A percentile compares a stretch with the other conserved stretches of the same genome.
Evolutionary conservation across 371 early-diverging fungal species (phyloP).

Genomic region (Syncephalastrum monosporum): DNA sequence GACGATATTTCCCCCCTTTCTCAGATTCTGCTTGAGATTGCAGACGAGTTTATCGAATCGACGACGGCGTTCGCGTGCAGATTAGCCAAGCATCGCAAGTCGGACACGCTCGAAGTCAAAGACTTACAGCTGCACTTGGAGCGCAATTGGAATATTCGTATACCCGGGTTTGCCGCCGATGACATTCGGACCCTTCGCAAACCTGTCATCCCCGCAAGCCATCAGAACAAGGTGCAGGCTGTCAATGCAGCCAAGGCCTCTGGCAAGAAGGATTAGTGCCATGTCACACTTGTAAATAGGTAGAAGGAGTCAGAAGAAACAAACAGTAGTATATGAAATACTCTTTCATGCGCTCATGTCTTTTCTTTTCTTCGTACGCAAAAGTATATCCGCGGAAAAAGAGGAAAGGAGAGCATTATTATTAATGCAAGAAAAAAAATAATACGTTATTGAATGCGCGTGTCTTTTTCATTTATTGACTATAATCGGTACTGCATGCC

Average conservation of each 20-base stretch:
- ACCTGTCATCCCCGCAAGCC: constrained; percentile 56
- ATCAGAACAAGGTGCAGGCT: constrained; percentile 70
- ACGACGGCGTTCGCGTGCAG: constrained; percentile 84
- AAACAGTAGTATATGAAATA: too few species aligned
- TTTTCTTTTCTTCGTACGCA: too few species aligned
- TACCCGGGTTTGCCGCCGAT: constrained; percentile 88
- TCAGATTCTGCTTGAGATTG: constrained; percentile 82
- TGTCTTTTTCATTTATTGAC: too few species aligned
- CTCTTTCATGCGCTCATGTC: too few species aligned
- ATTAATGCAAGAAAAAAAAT: too few species aligned
- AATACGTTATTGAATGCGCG: too few species aligned
- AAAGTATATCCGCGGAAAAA: too few species aligned
- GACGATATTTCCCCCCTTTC: not conserved
- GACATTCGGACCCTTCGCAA: constrained; percentile 78
- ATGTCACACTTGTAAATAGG: too few species aligned
- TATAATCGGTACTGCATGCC: too few species aligned
- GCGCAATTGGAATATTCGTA: constrained; percentile 92
- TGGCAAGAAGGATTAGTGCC: too few species aligned
- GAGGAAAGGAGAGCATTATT: too few species aligned
- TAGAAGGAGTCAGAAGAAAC: too few species aligned
- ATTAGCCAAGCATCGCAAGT: constrained; percentile 88
- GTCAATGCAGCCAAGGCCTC: constrained; percentile 53
- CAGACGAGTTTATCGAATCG: constrained; percentile 92
- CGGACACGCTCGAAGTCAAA: constrained; percentile 82
- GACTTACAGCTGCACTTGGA: constrained; percentile 92